Evolutionary conservation across 176 grass and related monocot species (phyloP), one percentile per base, ranked within the genome.

Genomic region (Pharus latifolius): DNA sequence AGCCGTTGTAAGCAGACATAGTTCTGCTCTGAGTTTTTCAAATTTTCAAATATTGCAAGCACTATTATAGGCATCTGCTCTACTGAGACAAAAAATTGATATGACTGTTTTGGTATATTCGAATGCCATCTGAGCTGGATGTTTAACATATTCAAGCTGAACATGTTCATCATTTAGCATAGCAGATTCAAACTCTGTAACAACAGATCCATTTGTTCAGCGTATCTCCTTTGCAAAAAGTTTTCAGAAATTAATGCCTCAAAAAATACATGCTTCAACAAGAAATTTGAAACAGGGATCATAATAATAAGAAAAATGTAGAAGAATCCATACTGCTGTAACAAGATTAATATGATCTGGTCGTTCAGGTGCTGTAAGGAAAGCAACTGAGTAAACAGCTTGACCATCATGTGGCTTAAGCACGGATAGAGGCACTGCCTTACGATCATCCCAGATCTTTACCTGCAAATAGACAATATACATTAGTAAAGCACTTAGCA

Each of bases 381-480:
- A 99, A 60, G 87, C 87, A 74, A 99, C 96, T 8, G 84, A 94
- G 55, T 91, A 88, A 64, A 94, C 96, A 78, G 90, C 75, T 83
- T 86, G 87, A 38, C 90, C 84, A 79, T 94, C 90, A 88, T 99
- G 90, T 58, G 96, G 87, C 74, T 78, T 94, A 14, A 99, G 44
- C 31, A 83, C 65, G 5, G 96, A 74, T 37, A 99, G 73, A 65
- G 82, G 84, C 16, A 40, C 79, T 73, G 49, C 26, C 64, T 82
- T 99, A 47, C 90, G 90, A 50, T 99, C 96, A 85, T 99, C 96
- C 96, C 96, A 99, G 56, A 99, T 82, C 69, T 94, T 94, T 51
- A 99, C 87, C 96, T 99, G 84, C 65, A 83, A 54, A 62, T 67
- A 81, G 42, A 77, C 40, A 83, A 56, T 20, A 52, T 20, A 73